Conservation (phyloP, 2,329 filamentous ascomycete species). For the Endocalyx cinctus region DNA sequence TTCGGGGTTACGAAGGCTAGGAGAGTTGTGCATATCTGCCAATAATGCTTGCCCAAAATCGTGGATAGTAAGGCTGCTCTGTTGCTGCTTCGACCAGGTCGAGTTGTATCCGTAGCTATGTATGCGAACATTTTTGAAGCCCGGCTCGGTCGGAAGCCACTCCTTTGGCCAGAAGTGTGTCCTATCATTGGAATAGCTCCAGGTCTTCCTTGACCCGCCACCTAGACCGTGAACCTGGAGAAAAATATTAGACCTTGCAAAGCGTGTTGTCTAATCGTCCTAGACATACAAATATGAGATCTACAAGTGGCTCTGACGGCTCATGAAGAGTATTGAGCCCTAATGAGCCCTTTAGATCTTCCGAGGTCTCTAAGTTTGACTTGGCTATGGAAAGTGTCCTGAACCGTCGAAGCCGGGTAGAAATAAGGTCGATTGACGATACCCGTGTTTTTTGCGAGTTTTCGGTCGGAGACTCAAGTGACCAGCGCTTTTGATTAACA, state of each 20-base stretch:
- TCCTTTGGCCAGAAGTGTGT: slow-evolving; percentile 11
- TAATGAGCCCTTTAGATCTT: not conserved
- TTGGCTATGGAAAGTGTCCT: not conserved
- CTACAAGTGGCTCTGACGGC: not conserved
- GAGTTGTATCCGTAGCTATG: slow-evolving; percentile 13
- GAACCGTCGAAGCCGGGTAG: not conserved
- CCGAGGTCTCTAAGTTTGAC: not conserved
- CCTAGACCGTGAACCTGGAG: slow-evolving; percentile 9
- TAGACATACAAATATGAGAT: not conserved
- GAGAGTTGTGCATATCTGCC: slow-evolving; percentile 16
- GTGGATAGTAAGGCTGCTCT: slow-evolving; percentile 12
- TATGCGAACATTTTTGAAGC: slow-evolving; percentile 11
- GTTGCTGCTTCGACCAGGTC: slow-evolving; percentile 7
- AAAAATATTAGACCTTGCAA: too few species aligned
- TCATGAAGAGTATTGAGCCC: not conserved
- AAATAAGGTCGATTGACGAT: not conserved
- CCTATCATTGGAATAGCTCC: slow-evolving; percentile 6
- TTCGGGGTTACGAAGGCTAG: slow-evolving; percentile 10
- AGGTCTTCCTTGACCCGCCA: slow-evolving; percentile 14
- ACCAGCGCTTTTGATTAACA: too few species aligned
- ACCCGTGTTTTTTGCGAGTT: too few species aligned
- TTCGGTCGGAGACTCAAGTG: too few species aligned
- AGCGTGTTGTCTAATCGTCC: too few species aligned
- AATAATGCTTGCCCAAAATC: slow-evolving; percentile 15
- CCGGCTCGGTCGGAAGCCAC: slow-evolving; percentile 13